Percentiles rank a stretch among this genome's conserved stretches.
These are phyloP conservation scores for Pseudoscleropodium purum DNA, from an alignment of 225 moss, liverwort and hornwort genomes.

Conservation along the genomic window DNA sequence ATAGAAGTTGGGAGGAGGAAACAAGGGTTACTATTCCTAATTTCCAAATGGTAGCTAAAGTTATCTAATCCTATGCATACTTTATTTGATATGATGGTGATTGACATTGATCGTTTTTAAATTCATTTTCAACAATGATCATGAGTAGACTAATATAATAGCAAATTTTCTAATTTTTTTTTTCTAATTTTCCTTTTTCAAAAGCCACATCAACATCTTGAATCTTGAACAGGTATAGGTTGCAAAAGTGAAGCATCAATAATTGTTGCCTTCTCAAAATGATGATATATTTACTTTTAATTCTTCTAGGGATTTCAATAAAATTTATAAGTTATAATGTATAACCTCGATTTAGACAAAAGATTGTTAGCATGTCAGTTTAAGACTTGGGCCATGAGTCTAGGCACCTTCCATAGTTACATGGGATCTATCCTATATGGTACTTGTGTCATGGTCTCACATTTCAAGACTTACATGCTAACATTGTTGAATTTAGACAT, in stretches of 20 bases:
- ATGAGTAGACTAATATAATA: background rate
- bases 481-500: background rate
- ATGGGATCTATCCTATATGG: too few species aligned
- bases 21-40: too few species aligned
- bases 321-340: too few species aligned
- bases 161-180: background rate
- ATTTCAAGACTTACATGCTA: too few species aligned
- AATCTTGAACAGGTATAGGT: background rate
- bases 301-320: background rate
- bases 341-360: background rate
- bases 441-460: too few species aligned
- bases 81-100: background rate
- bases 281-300: background rate
- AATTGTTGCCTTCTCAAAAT: background rate
- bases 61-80: background rate
- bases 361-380: too few species aligned
- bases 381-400: too few species aligned
- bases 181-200: background rate
- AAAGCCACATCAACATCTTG: background rate
- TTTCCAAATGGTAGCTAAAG: background rate
- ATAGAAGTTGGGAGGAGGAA: background rate
- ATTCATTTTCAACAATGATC: background rate
- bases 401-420: too few species aligned
- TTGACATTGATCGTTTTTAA: background rate
- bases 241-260: background rate